A percentile compares a stretch with the other conserved stretches of the same genome.
These are phyloP conservation scores for Phytophthora macrochlamydospora DNA, from an alignment of 352 stramenopile species.

Conservation along the genomic window DNA sequence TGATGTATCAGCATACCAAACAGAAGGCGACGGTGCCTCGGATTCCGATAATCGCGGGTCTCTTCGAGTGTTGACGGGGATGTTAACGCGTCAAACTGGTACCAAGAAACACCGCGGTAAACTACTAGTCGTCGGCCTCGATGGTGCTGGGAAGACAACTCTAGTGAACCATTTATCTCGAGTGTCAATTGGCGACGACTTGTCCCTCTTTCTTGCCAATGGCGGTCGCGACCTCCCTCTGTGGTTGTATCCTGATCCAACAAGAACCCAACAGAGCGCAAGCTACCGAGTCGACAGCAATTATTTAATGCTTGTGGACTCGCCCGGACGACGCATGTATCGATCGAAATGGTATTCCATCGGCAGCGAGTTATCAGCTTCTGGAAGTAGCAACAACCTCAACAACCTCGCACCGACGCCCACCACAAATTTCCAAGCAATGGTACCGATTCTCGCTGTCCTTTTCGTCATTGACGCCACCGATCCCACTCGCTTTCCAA, in stretches of 20 bases:
- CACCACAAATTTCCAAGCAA: conserved; percentile 12
- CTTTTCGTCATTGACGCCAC: conserved; percentile 61
- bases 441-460: conserved; percentile 45
- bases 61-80: conserved; percentile 21
- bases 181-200: conserved; percentile 30
- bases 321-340: conserved; percentile 38
- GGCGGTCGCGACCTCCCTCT: conserved; percentile 17
- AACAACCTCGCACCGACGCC: conserved; percentile 19
- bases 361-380: conserved; percentile 14
- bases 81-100: conserved; percentile 32
- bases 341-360: conserved; percentile 45
- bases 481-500: conserved; percentile 50
- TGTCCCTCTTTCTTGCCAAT: conserved; percentile 9
- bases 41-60: conserved; percentile 28
- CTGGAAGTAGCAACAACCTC: conserved; percentile 23
- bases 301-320: conserved; percentile 55
- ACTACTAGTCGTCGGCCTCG: conserved; percentile 56
- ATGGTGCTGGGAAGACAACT: conserved; percentile 67
- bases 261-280: conserved; percentile 22
- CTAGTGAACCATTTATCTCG: conserved; percentile 50
- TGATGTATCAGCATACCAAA: conserved; percentile 25
- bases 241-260: conserved; percentile 37
- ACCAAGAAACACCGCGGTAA: conserved; percentile 50
- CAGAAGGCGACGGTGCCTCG: conserved; percentile 9
- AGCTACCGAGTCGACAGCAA: conserved; percentile 43